Conservation (phyloP, 176 grass and related monocot species). For the Zizania latifolia region DNA sequence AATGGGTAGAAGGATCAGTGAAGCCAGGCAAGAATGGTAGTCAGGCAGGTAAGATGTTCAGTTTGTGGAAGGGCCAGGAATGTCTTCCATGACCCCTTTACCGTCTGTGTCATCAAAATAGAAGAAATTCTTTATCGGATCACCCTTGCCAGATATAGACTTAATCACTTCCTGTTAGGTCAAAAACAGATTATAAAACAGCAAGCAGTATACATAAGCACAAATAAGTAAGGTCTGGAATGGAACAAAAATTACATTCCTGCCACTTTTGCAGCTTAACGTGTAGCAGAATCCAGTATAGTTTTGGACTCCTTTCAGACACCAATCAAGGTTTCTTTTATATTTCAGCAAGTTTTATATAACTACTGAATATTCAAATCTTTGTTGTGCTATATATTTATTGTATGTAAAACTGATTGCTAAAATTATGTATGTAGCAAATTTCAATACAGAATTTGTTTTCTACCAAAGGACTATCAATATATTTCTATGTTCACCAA, state of each 20-base stretch:
- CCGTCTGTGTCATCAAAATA: constrained; percentile 68
- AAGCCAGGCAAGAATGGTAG: constrained; percentile 15
- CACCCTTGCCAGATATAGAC: constrained; percentile 84
- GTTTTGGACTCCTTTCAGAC: not conserved
- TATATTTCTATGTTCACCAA: not conserved
- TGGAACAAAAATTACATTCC: not conserved
- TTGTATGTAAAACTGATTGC: not conserved
- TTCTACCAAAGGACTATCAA: not conserved
- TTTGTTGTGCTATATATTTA: not conserved
- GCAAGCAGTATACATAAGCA: constrained; percentile 4
- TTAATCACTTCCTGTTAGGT: constrained; percentile 79
- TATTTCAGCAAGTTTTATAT: not conserved
- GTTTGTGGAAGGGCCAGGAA: constrained; percentile 24
- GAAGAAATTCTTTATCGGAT: constrained; percentile 91
- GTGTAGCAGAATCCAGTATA: not conserved
- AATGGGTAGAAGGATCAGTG: constrained; percentile 11
- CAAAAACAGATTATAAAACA: not conserved
- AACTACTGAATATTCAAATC: not conserved
- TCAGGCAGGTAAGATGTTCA: not conserved
- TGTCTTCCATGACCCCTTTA: constrained; percentile 79
- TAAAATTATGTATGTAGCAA: not conserved
- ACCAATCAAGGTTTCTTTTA: not conserved
- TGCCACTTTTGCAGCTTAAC: not conserved
- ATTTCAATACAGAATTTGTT: not conserved
- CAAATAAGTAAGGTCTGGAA: not conserved